phyloP scores from a whole-genome alignment of 1,284 basidiomycete genomes.

The Microbotryum saponariae region DNA sequence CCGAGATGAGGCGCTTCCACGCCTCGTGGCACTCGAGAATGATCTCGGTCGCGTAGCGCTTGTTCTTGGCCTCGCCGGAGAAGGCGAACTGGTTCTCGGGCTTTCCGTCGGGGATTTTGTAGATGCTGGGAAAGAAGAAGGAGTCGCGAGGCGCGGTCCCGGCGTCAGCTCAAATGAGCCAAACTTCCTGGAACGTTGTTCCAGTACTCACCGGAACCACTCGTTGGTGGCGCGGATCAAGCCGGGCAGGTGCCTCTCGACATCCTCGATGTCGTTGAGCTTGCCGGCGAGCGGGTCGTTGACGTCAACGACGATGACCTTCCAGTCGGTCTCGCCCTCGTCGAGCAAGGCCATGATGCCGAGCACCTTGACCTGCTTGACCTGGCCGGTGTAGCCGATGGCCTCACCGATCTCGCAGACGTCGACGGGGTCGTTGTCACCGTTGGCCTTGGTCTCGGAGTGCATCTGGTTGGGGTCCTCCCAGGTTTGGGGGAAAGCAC shows the following conservation, averaged over 20 bases:
- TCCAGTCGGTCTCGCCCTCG: slow-evolving; percentile 98
- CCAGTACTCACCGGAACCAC: slow-evolving; percentile 67
- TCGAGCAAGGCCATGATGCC: slow-evolving; percentile 99
- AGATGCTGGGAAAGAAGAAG: slow-evolving; percentile 56
- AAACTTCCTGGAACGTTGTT: background rate
- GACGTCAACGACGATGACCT: slow-evolving; percentile 94
- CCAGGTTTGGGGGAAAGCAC: slow-evolving; percentile 98
- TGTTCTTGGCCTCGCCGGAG: slow-evolving; percentile 98
- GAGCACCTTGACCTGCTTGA: slow-evolving; percentile 99
- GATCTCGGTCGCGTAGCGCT: slow-evolving; percentile 95
- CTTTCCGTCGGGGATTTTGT: slow-evolving; percentile 96
- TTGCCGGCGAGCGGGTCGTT: slow-evolving; percentile 92
- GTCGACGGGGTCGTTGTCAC: slow-evolving; percentile 99
- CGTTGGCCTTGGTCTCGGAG: slow-evolving; percentile 96
- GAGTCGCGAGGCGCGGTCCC: slow-evolving; percentile 10
- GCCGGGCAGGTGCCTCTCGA: slow-evolving; percentile 95
- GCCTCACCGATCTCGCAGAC: slow-evolving; percentile 99
- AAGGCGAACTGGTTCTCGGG: slow-evolving; percentile 94
- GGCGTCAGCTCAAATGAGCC: background rate
- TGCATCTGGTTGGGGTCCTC: slow-evolving; percentile 85
- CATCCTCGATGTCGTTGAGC: slow-evolving; percentile 98
- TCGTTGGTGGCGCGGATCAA: slow-evolving; percentile 90
- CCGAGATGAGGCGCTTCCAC: slow-evolving; percentile 87
- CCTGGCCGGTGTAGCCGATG: slow-evolving; percentile 92
- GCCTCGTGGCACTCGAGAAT: slow-evolving; percentile 98